phyloP scores from a whole-genome alignment of 306 rosid species.

The Corylus americana region DNA sequence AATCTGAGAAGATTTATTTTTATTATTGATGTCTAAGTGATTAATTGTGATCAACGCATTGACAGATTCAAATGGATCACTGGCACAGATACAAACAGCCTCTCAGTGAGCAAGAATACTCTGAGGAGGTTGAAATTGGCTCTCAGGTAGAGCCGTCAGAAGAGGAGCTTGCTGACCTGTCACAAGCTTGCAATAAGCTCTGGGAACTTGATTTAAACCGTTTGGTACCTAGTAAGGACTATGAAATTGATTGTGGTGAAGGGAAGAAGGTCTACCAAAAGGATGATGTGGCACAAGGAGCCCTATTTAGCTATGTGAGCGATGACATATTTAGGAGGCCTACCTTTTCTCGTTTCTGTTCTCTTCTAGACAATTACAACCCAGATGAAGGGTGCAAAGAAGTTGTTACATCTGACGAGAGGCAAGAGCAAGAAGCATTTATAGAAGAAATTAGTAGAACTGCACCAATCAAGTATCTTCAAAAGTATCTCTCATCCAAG shows the following conservation, averaged over 20 bases:
- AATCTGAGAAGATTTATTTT: background rate
- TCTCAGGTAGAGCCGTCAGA: slow-evolving; percentile 55
- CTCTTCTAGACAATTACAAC: slow-evolving; percentile 89
- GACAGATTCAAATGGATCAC: slow-evolving; percentile 65
- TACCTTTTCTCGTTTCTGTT: slow-evolving; percentile 78
- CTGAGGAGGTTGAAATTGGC: slow-evolving; percentile 62
- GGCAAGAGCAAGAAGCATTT: slow-evolving; percentile 89
- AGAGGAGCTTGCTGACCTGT: slow-evolving; percentile 71
- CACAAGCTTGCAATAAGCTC: slow-evolving; percentile 72
- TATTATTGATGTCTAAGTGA: slow-evolving; percentile 16
- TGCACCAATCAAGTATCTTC: slow-evolving; percentile 84
- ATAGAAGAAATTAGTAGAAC: slow-evolving; percentile 95
- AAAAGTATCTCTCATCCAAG: slow-evolving; percentile 67
- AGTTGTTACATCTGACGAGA: slow-evolving; percentile 90
- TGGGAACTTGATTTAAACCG: slow-evolving; percentile 91
- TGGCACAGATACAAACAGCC: slow-evolving; percentile 75
- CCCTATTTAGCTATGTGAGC: slow-evolving; percentile 69
- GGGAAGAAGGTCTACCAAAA: slow-evolving; percentile 76
- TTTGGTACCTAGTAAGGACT: slow-evolving; percentile 75
- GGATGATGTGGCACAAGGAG: slow-evolving; percentile 77
- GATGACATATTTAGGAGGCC: slow-evolving; percentile 72
- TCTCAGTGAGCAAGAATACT: slow-evolving; percentile 71
- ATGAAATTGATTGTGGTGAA: slow-evolving; percentile 91
- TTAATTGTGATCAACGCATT: slow-evolving; percentile 22
- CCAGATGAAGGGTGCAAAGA: slow-evolving; percentile 78